Evolutionary conservation across 2,329 filamentous ascomycete genomes (phyloP).

Genomic region (Pseudogymnoascus destructans): DNA sequence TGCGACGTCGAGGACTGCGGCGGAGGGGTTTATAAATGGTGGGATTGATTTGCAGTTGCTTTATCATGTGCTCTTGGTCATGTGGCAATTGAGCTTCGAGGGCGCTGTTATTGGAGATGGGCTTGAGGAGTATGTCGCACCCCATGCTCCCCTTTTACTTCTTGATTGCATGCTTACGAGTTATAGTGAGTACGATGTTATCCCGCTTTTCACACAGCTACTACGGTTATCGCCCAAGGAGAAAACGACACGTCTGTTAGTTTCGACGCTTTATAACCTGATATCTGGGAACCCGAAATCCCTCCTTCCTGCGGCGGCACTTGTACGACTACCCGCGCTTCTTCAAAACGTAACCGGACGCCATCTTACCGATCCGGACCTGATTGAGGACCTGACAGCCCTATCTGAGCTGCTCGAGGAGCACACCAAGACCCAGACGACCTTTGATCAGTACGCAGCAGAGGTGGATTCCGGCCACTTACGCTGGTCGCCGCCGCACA

Average conservation of each 20-base stretch:
- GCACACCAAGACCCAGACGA: constrained; percentile 51
- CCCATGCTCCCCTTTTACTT: not conserved
- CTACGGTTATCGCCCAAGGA: constrained; percentile 90
- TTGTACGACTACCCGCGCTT: constrained; percentile 65
- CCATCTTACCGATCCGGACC: constrained; percentile 50
- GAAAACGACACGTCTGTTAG: constrained; percentile 84
- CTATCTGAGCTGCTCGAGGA: constrained; percentile 52
- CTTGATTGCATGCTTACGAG: constrained; percentile 20
- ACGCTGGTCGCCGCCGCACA: constrained; percentile 64
- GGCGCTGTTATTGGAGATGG: constrained; percentile 59
- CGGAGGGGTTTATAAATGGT: constrained; percentile 53
- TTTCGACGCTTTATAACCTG: constrained; percentile 83
- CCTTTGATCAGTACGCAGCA: constrained; percentile 39
- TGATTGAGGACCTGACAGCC: constrained; percentile 47
- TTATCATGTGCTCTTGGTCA: constrained; percentile 82
- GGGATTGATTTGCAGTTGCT: constrained; percentile 85
- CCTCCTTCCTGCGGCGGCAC: constrained; percentile 70
- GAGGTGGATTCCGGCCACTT: constrained; percentile 57
- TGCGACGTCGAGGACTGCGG: constrained; percentile 39
- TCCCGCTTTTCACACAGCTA: constrained; percentile 84
- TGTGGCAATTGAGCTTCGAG: constrained; percentile 97
- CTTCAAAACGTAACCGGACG: constrained; percentile 49
- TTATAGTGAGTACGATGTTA: constrained; percentile 75
- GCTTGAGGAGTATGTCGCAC: constrained; percentile 60
- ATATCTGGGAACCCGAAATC: constrained; percentile 57